These are phyloP conservation scores for Stagonosporopsis rhizophila DNA, from an alignment of 2,329 filamentous ascomycete species.

Conservation along the genomic window DNA sequence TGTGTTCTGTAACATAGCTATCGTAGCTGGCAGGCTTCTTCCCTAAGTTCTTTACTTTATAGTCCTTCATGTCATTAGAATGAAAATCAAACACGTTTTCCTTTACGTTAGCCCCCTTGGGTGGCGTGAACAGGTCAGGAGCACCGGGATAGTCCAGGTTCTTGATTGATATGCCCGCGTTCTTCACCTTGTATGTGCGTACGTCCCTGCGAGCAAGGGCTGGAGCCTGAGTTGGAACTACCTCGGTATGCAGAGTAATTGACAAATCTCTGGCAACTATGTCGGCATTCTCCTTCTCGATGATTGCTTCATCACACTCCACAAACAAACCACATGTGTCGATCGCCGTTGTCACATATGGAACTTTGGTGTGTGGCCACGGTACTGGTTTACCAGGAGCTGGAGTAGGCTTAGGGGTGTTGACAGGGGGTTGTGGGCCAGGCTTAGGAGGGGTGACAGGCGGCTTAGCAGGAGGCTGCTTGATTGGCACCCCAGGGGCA, in stretches of 20 bases:
- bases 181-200: background rate
- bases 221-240: background rate
- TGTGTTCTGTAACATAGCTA: background rate
- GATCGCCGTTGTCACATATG: background rate
- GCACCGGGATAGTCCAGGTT: constrained; percentile 7
- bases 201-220: background rate
- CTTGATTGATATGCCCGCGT: background rate
- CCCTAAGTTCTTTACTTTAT: background rate
- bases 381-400: background rate
- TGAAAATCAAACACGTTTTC: background rate
- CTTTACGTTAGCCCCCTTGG: background rate
- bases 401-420: background rate
- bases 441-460: background rate
- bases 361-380: background rate
- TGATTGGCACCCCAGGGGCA: too few species aligned
- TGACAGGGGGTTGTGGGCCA: background rate
- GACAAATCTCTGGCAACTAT: background rate
- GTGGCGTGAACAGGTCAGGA: background rate
- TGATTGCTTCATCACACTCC: background rate
- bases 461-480: too few species aligned
- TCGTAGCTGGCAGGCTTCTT: background rate
- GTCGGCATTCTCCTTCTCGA: background rate
- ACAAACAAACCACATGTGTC: constrained; percentile 5
- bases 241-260: background rate
- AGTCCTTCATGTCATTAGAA: background rate